Percentiles rank a stretch among this genome's conserved stretches.
These are phyloP conservation scores for Mortierella sp. DNA, from an alignment of 371 early-diverging fungal genomes.

Conservation along the genomic window DNA sequence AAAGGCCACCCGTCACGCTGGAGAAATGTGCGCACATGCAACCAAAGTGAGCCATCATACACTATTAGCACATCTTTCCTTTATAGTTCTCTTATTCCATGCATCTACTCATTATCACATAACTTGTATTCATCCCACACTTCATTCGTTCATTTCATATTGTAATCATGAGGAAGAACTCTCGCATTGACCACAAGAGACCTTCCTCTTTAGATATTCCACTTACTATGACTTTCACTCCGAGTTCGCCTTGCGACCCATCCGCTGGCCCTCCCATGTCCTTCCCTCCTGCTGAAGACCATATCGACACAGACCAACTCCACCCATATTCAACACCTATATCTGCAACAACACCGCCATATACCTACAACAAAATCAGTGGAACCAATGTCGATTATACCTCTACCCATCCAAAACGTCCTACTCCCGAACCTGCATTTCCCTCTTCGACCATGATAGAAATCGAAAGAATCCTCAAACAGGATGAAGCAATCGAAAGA, in stretches of 20 bases:
- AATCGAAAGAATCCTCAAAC: conserved; percentile 54
- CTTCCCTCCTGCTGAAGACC: conserved; percentile 41
- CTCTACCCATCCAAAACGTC: neutral
- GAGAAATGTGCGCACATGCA: neutral
- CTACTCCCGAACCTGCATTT: conserved; percentile 1
- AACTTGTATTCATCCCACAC: neutral
- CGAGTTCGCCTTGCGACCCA: conserved; percentile 52
- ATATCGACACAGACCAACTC: conserved; percentile 30
- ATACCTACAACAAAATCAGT: conserved; percentile 8
- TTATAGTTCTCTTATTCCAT: too few species aligned
- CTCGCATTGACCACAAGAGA: conserved; percentile 21
- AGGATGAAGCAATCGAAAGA: conserved; percentile 33
- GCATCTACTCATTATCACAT: neutral
- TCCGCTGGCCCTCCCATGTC: conserved; percentile 25
- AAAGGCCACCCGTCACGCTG: too few species aligned
- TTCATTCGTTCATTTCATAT: neutral
- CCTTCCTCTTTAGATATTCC: conserved; percentile 44
- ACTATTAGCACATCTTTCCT: neutral
- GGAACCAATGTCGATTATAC: neutral
- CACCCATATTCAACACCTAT: conserved; percentile 34
- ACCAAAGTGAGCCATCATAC: neutral
- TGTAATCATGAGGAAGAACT: conserved; percentile 11
- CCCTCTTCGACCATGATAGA: conserved; percentile 47
- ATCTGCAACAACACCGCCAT: conserved; percentile 1
- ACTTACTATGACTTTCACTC: conserved; percentile 48